These are phyloP conservation scores for Coniella vitis DNA, from an alignment of 2,329 filamentous ascomycete species.

Conservation along the genomic window DNA sequence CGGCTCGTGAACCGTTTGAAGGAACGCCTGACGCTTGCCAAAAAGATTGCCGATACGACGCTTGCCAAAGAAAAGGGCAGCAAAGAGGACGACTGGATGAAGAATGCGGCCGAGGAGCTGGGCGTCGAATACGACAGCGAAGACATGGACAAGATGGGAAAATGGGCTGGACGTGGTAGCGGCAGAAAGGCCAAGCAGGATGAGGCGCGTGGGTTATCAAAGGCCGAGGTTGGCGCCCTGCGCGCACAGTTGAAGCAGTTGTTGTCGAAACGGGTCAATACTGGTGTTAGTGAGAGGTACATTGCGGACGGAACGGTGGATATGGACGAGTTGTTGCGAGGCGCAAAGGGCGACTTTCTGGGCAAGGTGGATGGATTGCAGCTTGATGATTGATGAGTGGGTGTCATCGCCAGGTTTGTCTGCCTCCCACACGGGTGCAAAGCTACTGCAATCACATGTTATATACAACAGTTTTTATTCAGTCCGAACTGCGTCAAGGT, in stretches of 20 bases:
- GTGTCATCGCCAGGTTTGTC: neutral
- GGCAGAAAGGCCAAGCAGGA: slow-evolving; percentile 70
- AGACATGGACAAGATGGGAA: slow-evolving; percentile 63
- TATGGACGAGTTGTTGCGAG: slow-evolving; percentile 61
- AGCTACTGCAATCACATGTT: neutral
- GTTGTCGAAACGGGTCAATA: slow-evolving; percentile 68
- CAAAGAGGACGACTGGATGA: slow-evolving; percentile 79
- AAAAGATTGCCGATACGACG: slow-evolving; percentile 74
- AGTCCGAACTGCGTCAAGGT: no score
- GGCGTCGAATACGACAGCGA: slow-evolving; percentile 92
- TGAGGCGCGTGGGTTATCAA: slow-evolving; percentile 59
- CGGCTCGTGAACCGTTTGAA: slow-evolving; percentile 71
- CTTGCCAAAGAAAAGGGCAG: slow-evolving; percentile 83
- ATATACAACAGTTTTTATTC: no score
- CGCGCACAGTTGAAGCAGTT: slow-evolving; percentile 66
- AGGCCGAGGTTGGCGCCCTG: slow-evolving; percentile 64
- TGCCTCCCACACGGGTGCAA: neutral
- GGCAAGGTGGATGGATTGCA: slow-evolving; percentile 42
- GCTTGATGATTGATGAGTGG: slow-evolving; percentile 23
- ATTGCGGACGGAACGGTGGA: slow-evolving; percentile 80
- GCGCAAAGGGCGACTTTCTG: slow-evolving; percentile 61
- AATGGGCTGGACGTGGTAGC: slow-evolving; percentile 60
- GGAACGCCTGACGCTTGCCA: slow-evolving; percentile 71
- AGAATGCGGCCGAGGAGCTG: slow-evolving; percentile 79
- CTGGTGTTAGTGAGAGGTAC: slow-evolving; percentile 83